These are phyloP conservation scores for Corylus heterophylla DNA, from an alignment of 306 rosid species.

Conservation along the genomic window DNA sequence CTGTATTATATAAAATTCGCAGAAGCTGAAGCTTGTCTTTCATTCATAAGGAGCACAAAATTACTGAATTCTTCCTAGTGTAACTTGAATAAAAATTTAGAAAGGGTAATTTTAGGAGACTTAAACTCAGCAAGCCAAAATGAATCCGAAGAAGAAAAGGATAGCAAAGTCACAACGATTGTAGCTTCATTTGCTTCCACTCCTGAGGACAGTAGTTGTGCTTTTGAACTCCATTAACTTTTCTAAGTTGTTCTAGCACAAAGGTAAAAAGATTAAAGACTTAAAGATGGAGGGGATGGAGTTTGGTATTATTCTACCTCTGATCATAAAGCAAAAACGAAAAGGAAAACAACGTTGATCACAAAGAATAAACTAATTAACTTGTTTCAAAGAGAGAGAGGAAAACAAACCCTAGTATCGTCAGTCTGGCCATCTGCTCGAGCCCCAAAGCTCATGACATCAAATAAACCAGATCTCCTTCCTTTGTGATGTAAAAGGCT, in stretches of 20 bases:
- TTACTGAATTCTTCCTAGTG: neutral
- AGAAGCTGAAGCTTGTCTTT: slow-evolving; percentile 2
- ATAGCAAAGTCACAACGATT: neutral
- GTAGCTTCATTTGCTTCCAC: neutral
- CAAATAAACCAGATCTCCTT: slow-evolving; percentile 18
- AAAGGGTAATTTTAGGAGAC: neutral
- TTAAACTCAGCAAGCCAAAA: neutral
- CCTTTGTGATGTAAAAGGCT: slow-evolving; percentile 13
- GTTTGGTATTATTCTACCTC: neutral
- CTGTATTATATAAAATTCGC: neutral
- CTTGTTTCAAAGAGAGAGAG: neutral
- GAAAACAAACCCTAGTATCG: slow-evolving; percentile 36
- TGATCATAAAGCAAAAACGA: neutral
- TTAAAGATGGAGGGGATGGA: neutral
- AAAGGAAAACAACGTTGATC: neutral
- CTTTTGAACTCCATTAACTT: neutral
- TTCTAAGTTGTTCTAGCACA: neutral
- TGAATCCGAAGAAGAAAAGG: neutral
- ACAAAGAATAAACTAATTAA: neutral
- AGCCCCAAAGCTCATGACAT: slow-evolving; percentile 51
- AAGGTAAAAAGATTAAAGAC: neutral
- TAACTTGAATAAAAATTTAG: neutral
- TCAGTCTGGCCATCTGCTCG: slow-evolving; percentile 45
- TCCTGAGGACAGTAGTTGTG: neutral
- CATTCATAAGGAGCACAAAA: neutral